phyloP scores from a whole-genome alignment of 441 rosid genomes.

The Arabidopsis hybrid region DNA sequence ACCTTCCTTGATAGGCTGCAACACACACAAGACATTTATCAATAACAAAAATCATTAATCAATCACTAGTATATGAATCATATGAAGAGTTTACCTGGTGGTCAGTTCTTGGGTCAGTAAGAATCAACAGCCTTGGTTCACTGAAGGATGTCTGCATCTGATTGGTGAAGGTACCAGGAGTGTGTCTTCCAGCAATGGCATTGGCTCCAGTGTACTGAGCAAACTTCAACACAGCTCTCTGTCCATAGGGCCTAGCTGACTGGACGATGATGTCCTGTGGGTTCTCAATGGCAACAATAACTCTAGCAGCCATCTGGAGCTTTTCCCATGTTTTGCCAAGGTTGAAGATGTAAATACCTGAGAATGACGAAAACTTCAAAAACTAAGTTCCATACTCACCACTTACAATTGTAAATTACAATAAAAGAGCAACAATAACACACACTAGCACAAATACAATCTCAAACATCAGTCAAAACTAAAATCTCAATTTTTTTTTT shows the following conservation, averaged over 20 bases:
- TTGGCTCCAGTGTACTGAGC: conserved; percentile 93
- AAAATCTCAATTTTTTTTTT: not conserved
- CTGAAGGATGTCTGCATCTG: conserved; percentile 90
- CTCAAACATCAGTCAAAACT: not conserved
- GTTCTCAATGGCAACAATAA: conserved; percentile 88
- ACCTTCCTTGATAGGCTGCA: conserved; percentile 95
- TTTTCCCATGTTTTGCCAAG: conserved; percentile 98
- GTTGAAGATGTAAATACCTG: conserved; percentile 88
- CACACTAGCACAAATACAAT: not conserved
- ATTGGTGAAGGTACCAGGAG: conserved; percentile 96
- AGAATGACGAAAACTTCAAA: not conserved
- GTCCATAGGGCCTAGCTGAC: conserved; percentile 94
- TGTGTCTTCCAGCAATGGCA: conserved; percentile 97
- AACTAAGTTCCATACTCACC: not conserved
- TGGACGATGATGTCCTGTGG: conserved; percentile 92
- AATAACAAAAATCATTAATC: not conserved
- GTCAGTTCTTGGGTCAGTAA: conserved; percentile 91
- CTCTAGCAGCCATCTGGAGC: conserved; percentile 85
- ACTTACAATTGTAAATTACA: too few species aligned
- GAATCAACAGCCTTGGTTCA: conserved; percentile 88
- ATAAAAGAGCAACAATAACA: too few species aligned
- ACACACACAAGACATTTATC: conserved; percentile 1
- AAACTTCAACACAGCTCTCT: conserved; percentile 86
- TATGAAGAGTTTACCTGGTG: conserved; percentile 63
- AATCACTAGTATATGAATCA: too few species aligned